Evolutionary conservation across 495 filamentous ascomycete genomes (phyloP), one percentile per base, ranked within the genome.

Genomic region (Penicillium lagena): DNA sequence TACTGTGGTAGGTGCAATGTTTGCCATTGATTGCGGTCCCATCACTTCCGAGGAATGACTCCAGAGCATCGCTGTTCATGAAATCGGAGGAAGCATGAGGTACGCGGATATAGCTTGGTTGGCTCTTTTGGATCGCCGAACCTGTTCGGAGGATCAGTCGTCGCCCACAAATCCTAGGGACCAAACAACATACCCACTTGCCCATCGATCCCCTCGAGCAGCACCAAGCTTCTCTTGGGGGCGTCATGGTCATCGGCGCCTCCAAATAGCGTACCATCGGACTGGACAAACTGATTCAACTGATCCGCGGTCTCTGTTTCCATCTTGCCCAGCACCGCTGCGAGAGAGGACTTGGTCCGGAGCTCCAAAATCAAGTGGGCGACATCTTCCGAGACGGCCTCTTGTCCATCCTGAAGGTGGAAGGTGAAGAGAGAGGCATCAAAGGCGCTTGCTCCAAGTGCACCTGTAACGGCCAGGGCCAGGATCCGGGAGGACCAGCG

Each of bases 311-410:
- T 65, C 2, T 65, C 55, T n/a, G 72, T 69, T 44, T 70, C 63
- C n/a, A 55, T 47, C 39, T 56, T 51, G 37, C 68, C 64, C 28
- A 82, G 67, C 31, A 56, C 51, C 33, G 79, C 76, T 47, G 64
- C 76, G 15, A 70, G 51, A 28, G 79, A 70, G 4, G 78, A 51
- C n/a, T 72, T 69, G 44, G 76, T 56, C 53, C 78, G 68, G 47
- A 77, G 72, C 43, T 79, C 76, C 35, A 83, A 39, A 27, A 83
- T 58, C 29, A 77, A 63, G 51, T 70, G 69, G 36, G 78, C 75
- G 30, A 66, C 62, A 51, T 70, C 63, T 22, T 78, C 67, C 11
- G 65, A 62, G 39, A 71, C 46, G 12, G 46, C 47, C 34, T 46
- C 46, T 40, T 39, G 39, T 10, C 36, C 15, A 10, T 22, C 22